Percentiles rank a stretch among this genome's conserved stretches.
Evolutionary conservation across 306 rosid genomes (phyloP).

Genomic region (Gillenia trifoliata): DNA sequence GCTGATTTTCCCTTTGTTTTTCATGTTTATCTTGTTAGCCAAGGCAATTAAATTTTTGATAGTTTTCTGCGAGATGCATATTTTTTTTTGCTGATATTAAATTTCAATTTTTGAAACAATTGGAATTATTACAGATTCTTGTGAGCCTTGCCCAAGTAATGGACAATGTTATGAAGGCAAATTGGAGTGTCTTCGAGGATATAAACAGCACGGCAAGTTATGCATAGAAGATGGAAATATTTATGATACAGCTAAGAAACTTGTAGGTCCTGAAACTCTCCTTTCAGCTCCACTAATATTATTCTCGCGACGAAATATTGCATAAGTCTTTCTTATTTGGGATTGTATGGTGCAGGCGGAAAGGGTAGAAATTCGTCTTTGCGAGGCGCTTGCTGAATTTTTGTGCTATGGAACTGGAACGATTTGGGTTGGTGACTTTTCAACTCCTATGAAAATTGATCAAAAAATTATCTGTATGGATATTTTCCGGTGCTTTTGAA

Average conservation of each 20-base stretch:
- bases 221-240: conserved; percentile 83
- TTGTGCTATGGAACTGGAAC: conserved; percentile 64
- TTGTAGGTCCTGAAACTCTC: conserved; percentile 49
- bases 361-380: conserved; percentile 48
- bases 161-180: conserved; percentile 63
- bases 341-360: conserved; percentile 42
- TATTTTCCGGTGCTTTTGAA: background rate
- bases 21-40: too few relatives aligned
- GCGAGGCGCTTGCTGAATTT: conserved; percentile 58
- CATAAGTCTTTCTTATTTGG: conserved; percentile 8
- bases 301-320: background rate
- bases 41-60: too few relatives aligned
- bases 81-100: background rate
- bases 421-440: conserved; percentile 63
- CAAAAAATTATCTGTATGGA: conserved; percentile 1
- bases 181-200: conserved; percentile 65
- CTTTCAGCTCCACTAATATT: conserved; percentile 12
- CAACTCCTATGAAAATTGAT: background rate
- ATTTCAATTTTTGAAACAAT: conserved; percentile 2
- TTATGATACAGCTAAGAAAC: conserved; percentile 55
- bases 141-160: conserved; percentile 82
- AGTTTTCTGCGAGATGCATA: conserved; percentile 2
- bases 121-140: conserved; percentile 43
- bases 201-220: conserved; percentile 50
- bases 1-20: background rate